Evolutionary conservation across 306 rosid genomes (phyloP).

Genomic region (Luffa acutangula): DNA sequence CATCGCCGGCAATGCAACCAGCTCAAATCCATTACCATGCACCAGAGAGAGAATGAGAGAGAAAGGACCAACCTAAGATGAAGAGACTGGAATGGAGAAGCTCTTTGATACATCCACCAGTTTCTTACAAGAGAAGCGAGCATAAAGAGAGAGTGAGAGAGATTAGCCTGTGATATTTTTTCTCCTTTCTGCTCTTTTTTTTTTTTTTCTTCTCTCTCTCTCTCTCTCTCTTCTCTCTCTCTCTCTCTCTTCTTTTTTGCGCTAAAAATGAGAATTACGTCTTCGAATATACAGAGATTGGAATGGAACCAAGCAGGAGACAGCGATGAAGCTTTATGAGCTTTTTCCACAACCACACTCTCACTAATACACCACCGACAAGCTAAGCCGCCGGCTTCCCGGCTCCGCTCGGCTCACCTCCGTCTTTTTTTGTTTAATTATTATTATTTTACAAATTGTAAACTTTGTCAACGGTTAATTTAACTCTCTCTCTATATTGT

Average conservation of each 20-base stretch:
- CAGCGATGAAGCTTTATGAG: conserved; percentile 13
- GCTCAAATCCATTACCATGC: not conserved
- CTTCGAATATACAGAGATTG: conserved; percentile 12
- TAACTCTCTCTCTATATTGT: not conserved
- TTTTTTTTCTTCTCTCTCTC: too few relatives aligned
- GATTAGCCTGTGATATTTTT: not conserved
- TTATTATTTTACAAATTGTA: not conserved
- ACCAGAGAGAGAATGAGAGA: conserved; percentile 10
- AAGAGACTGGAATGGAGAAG: conserved; percentile 29
- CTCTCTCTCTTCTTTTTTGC: not conserved
- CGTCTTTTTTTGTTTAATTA: not conserved
- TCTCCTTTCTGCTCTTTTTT: too few relatives aligned
- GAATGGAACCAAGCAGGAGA: conserved; percentile 15
- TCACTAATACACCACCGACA: conserved; percentile 16
- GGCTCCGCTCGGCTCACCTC: conserved; percentile 1
- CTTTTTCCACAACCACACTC: conserved; percentile 8
- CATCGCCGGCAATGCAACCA: conserved; percentile 12
- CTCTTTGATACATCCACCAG: conserved; percentile 29
- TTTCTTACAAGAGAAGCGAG: conserved; percentile 48
- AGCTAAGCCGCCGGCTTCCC: not conserved
- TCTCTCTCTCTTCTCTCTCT: not conserved
- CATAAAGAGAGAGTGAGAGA: conserved; percentile 12
- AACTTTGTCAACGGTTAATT: not conserved
- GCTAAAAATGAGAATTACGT: conserved; percentile 8
- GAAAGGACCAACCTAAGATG: conserved; percentile 30